Evolutionary conservation across 2,329 filamentous ascomycete genomes (phyloP), one percentile per base, ranked within the genome.

Genomic region (Alternaria tenuissima): DNA sequence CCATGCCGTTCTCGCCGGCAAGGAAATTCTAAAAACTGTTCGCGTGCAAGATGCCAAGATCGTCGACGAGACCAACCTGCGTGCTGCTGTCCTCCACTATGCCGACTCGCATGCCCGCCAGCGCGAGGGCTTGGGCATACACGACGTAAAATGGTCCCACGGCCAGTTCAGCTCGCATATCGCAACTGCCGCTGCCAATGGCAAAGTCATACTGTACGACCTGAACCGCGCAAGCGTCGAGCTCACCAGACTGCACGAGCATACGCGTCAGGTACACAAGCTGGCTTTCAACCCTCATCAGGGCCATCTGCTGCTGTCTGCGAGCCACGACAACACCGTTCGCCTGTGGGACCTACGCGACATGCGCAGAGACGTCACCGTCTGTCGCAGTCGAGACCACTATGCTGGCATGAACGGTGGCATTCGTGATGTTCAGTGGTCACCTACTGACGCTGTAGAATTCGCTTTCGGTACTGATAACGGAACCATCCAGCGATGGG

Each of bases 61-160:
- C 43, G 83, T 83, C 55, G 88, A 90, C 73, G 87, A 89, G 63
- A 83, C 86, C 75, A 89, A 90, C 72, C 82, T 90, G 64, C 85
- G 87, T 61, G 82, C 86, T 65, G 84, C 85, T 32, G 86, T 89
- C 65, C 83, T 86, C 69, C 85, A 84, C 66, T 86, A 85, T 72
- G 83, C 86, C 36, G 83, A 84, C 57, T 72, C 79, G 38, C 78
- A 79, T 22, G 77, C 79, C 22, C 81, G 84, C 42, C 81, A 86
- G 72, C 84, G 85, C 63, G 85, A 88, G 61, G 86, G 86, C 61
- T 81, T 89, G 63, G 85, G 86, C 55, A 86, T 88, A 65, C 86
- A 86, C 62, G 88, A 90, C 75, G 88, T 90, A 30, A 88, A 88
- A 65, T 90, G 88, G 88, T 89, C 88, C 52, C 87, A 88, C 77